These are phyloP conservation scores for Iberis pinnata DNA, from an alignment of 345 rosid species.

Conservation along the genomic window DNA sequence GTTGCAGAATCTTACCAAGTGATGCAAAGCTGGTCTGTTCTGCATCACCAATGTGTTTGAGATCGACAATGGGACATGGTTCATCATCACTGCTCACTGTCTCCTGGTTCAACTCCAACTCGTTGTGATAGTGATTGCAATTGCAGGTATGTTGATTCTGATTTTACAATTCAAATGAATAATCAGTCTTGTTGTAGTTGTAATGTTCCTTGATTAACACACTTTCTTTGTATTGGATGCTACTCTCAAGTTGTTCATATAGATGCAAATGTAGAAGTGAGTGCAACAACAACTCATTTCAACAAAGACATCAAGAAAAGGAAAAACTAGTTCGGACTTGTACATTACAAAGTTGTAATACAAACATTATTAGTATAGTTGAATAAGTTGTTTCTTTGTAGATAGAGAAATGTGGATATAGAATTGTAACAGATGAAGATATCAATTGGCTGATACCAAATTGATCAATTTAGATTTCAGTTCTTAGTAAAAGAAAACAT, in stretches of 20 bases:
- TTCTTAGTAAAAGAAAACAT: too few relatives aligned
- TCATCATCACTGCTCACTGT: slow-evolving; percentile 93
- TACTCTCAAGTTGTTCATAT: slow-evolving; percentile 86
- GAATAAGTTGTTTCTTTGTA: slow-evolving; percentile 9
- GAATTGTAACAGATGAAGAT: too few relatives aligned
- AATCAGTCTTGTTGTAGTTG: too few relatives aligned
- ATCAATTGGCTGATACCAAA: too few relatives aligned
- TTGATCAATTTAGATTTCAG: too few relatives aligned
- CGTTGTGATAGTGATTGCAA: slow-evolving; percentile 87
- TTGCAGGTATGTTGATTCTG: slow-evolving; percentile 66
- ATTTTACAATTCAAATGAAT: too few relatives aligned
- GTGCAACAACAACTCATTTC: slow-evolving; percentile 90
- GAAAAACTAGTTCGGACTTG: slow-evolving; percentile 30
- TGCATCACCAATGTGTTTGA: too few relatives aligned
- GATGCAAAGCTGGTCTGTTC: too few relatives aligned
- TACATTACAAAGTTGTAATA: too few relatives aligned
- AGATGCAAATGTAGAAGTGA: slow-evolving; percentile 80
- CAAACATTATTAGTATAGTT: slow-evolving; percentile 3
- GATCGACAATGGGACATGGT: too few relatives aligned
- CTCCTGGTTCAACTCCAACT: slow-evolving; percentile 29
- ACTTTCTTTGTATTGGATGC: slow-evolving; percentile 52
- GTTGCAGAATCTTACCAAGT: too few relatives aligned
- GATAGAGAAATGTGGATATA: too few relatives aligned
- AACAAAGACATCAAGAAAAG: slow-evolving; percentile 79
- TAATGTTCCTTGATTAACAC: neutral